These are phyloP conservation scores for Solanum clarkiae DNA, from an alignment of 257 asterid species.

Conservation along the genomic window DNA sequence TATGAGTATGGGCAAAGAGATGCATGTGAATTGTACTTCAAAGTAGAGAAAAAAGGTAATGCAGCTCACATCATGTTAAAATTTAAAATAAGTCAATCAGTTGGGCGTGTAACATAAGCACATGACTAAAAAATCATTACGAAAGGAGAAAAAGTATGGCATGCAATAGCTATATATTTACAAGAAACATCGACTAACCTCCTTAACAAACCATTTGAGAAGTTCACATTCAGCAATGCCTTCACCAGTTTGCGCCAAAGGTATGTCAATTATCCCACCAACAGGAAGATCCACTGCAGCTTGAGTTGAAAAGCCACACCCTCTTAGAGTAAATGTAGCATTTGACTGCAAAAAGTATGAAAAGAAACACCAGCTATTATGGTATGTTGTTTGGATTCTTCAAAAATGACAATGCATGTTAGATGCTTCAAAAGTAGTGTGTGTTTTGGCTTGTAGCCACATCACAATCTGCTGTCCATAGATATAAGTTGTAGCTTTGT, in stretches of 20 bases:
- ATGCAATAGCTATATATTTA: neutral
- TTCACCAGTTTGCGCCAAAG: slow-evolving; percentile 98
- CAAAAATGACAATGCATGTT: neutral
- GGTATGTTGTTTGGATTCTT: neutral
- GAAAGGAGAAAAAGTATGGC: neutral
- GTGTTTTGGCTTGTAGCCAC: neutral
- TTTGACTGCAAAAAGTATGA: slow-evolving; percentile 17
- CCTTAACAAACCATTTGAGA: slow-evolving; percentile 85
- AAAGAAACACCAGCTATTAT: neutral
- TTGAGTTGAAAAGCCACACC: slow-evolving; percentile 43
- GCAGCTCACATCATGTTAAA: neutral
- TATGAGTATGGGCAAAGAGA: neutral
- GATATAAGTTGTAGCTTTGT: neutral
- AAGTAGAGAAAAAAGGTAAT: neutral
- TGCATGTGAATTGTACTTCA: neutral
- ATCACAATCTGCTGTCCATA: neutral
- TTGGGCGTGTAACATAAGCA: neutral
- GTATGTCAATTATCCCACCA: slow-evolving; percentile 58
- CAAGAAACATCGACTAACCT: slow-evolving; percentile 44
- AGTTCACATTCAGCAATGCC: slow-evolving; percentile 99
- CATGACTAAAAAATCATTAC: neutral
- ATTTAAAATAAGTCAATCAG: neutral
- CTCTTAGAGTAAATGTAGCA: slow-evolving; percentile 25
- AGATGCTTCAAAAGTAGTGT: neutral
- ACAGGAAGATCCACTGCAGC: slow-evolving; percentile 27